These are phyloP conservation scores for Aspergillus cavernicola DNA, from an alignment of 495 filamentous ascomycete species.

Conservation along the genomic window DNA sequence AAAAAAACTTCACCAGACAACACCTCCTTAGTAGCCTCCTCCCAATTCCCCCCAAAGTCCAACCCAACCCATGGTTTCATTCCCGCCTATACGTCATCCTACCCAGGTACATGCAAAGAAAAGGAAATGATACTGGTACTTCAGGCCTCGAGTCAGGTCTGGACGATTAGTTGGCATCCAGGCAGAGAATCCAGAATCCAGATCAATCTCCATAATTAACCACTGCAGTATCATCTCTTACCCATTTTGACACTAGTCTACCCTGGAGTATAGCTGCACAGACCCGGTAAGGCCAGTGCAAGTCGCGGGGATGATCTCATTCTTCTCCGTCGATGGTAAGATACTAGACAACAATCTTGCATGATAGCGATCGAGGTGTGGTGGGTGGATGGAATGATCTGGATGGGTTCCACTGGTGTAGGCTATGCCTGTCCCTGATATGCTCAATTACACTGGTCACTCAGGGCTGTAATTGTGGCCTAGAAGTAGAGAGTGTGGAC, in stretches of 20 bases:
- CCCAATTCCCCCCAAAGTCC: too few species aligned
- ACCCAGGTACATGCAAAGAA: neutral
- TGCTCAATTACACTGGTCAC: too few species aligned
- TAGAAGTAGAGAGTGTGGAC: neutral
- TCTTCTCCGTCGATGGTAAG: too few species aligned
- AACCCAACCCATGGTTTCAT: too few species aligned
- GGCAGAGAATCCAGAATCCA: neutral
- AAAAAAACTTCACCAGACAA: too few species aligned
- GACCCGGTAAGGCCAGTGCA: neutral
- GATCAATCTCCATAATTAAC: too few species aligned
- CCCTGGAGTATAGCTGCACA: neutral
- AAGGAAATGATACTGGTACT: too few species aligned
- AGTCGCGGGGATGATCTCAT: constrained; percentile 11
- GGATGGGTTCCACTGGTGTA: neutral
- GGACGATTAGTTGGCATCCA: neutral
- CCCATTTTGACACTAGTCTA: neutral
- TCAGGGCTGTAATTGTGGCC: too few species aligned
- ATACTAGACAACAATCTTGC: neutral
- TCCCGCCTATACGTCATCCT: neutral
- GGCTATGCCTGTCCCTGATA: too few species aligned
- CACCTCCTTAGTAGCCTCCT: too few species aligned
- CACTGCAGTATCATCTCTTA: too few species aligned
- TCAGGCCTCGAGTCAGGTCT: neutral
- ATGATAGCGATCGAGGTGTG: neutral
- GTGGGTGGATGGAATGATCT: too few species aligned